Base-by-base conservation (phyloP, 306 rosid genomes). In the Hippophae tibetana region DNA sequence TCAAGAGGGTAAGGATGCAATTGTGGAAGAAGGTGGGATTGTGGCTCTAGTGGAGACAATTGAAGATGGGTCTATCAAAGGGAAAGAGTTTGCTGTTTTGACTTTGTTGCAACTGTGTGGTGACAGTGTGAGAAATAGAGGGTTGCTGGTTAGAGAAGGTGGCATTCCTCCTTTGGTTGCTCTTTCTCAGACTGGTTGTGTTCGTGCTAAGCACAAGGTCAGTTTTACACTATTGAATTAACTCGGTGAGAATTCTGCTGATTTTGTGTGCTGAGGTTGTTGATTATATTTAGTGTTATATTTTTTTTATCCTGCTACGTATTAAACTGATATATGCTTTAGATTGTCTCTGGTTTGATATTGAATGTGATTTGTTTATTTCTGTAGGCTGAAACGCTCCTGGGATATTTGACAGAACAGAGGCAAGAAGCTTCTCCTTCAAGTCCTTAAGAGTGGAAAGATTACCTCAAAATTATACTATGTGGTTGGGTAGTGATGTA, bases 361-460 rank as follows among this genome's bases (percentile, higher is more conserved):
- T 31, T 31, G 38, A 31, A 42, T 49, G 1, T 5, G 42, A 31
- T 79, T n/a, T 55, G 57, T 5, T 73, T 54, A 68, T 61, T 65
- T 70, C 61, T 76, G 77, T 93, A 92, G 99, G 96, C 96, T 45
- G 99, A 92, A 73, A 82, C 93, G 3, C 96, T 92, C 6, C 99
- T 92, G 71, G 86, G 83, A 42, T 87, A 88, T 57, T 61, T 92
- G 84, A 88, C 96, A 77, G 99, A 88, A 78, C 81, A 93, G 56
- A 88, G 99, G 57, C 96, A 84, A 66, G 99, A 88, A 76, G 88
- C 85, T 14, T 75, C 96, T 0, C 72, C 94, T 62, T 85, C 95
- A 50, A 66, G 72, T 69, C 76, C 92, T 63, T 83, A 68, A 60
- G 72, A 63, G 57, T 23, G 60, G 38, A 31, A 31, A 31, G 38